Conservation (phyloP, 768 basidiomycete genomes). For the Strobilomyces dryophilus region DNA sequence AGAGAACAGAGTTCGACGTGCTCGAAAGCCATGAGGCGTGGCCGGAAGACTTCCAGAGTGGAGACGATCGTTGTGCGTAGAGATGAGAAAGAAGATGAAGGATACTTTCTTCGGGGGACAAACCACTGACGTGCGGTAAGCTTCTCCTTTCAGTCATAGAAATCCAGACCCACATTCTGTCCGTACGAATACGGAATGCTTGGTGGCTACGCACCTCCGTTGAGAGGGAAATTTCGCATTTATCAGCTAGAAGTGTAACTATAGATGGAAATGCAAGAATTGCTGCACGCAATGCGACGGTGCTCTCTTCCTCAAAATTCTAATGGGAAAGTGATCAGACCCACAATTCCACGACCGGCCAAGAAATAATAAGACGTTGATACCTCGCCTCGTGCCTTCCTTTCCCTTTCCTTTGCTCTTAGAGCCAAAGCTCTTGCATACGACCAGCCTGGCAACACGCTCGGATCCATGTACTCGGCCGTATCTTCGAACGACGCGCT, state of each 20-base stretch:
- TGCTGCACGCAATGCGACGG: constrained; percentile 67
- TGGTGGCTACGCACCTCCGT: constrained; percentile 52
- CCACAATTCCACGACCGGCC: background rate
- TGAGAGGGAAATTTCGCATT: constrained; percentile 68
- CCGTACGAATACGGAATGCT: constrained; percentile 68
- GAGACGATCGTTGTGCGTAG: constrained; percentile 72
- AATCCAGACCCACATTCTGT: constrained; percentile 48
- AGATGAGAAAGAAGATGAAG: constrained; percentile 84
- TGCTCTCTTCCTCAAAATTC: constrained; percentile 53
- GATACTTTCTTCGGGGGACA: constrained; percentile 38
- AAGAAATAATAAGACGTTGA: background rate
- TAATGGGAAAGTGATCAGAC: constrained; percentile 20
- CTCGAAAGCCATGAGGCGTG: constrained; percentile 64
- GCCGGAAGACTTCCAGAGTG: constrained; percentile 77
- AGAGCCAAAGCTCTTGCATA: constrained; percentile 71
- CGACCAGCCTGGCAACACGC: constrained; percentile 71
- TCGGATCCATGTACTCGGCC: constrained; percentile 43
- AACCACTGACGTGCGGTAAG: constrained; percentile 29
- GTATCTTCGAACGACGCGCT: constrained; percentile 7
- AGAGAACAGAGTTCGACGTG: constrained; percentile 41
- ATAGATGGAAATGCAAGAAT: constrained; percentile 76
- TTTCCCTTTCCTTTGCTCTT: constrained; percentile 46
- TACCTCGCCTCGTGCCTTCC: constrained; percentile 39
- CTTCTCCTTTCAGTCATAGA: background rate
- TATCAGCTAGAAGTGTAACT: constrained; percentile 80